Conservation (phyloP, 2,329 filamentous ascomycete genomes). For the Fusarium coffeatum region DNA sequence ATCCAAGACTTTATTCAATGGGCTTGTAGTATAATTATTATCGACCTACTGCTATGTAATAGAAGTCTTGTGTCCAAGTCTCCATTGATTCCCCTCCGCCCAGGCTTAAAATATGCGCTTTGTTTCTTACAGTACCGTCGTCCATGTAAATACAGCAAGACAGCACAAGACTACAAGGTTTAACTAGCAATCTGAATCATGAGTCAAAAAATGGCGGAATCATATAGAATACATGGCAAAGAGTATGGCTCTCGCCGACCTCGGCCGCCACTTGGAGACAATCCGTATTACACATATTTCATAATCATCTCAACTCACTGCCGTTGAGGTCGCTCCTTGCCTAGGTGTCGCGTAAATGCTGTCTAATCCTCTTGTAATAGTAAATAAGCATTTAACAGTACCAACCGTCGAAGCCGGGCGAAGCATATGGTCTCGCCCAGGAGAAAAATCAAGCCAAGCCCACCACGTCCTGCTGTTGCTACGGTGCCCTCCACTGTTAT, state of each 20-base stretch:
- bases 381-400: constrained; percentile 41
- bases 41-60: not conserved
- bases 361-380: constrained; percentile 29
- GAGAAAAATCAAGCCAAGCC: constrained; percentile 10
- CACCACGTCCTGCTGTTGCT: not conserved
- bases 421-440: constrained; percentile 36
- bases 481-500: constrained; percentile 36
- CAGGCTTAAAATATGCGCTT: constrained; percentile 6
- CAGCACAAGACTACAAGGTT: not conserved
- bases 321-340: not conserved
- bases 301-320: constrained; percentile 6
- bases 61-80: not conserved
- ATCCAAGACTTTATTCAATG: not conserved
- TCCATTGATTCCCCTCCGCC: not conserved
- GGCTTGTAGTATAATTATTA: not conserved
- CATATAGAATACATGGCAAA: constrained; percentile 21
- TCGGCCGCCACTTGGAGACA: constrained; percentile 18
- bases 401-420: constrained; percentile 44
- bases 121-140: not conserved
- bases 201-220: constrained; percentile 23
- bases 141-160: constrained; percentile 1
- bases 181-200: constrained; percentile 13
- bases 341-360: not conserved
- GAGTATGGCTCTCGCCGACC: constrained; percentile 5
- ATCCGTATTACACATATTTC: not conserved